These are phyloP conservation scores for Aspergillus sp. DNA, from an alignment of 2,329 filamentous ascomycete species.

Conservation along the genomic window DNA sequence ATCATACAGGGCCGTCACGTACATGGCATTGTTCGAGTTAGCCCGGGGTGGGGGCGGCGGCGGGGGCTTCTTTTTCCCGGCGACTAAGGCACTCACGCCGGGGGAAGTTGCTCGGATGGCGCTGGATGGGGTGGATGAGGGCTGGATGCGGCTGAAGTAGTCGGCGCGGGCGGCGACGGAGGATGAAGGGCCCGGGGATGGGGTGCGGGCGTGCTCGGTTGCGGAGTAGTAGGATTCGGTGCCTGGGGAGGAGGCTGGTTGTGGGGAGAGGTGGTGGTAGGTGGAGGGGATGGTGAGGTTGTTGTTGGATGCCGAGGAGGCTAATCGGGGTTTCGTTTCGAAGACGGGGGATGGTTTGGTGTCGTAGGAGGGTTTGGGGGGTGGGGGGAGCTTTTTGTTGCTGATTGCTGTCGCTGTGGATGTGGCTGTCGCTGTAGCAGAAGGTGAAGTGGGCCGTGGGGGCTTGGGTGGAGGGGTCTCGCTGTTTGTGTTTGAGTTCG, in stretches of 20 bases:
- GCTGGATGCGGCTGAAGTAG: constrained; percentile 47
- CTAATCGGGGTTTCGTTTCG: constrained; percentile 16
- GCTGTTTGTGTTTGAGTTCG: constrained; percentile 28
- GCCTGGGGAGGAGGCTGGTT: constrained; percentile 9
- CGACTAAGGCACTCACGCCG: constrained; percentile 13
- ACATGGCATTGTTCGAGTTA: constrained; percentile 53
- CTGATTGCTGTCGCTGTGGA: too few species aligned
- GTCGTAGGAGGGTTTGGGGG: constrained; percentile 9
- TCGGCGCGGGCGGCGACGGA: constrained; percentile 39
- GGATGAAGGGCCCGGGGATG: constrained; percentile 32
- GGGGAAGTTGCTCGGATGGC: constrained; percentile 15
- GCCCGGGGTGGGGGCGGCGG: constrained; percentile 70
- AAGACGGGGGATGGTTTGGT: constrained; percentile 10
- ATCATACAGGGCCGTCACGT: constrained; percentile 72
- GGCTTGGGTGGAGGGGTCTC: constrained; percentile 27
- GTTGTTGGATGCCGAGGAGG: constrained; percentile 19
- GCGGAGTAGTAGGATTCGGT: constrained; percentile 28
- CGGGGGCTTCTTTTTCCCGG: constrained; percentile 71
- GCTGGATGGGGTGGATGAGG: constrained; percentile 26
- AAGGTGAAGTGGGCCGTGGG: constrained; percentile 8
- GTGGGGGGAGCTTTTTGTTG: constrained; percentile 21
- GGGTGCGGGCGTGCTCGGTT: constrained; percentile 32
- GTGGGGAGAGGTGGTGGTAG: constrained; percentile 13
- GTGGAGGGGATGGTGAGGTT: constrained; percentile 8
- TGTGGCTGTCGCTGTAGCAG: too few species aligned